Percentiles rank a stretch among this genome's conserved stretches.
Conservation (phyloP, 1,139 yeast species). For the Yamadazyma songkhlaensis region DNA sequence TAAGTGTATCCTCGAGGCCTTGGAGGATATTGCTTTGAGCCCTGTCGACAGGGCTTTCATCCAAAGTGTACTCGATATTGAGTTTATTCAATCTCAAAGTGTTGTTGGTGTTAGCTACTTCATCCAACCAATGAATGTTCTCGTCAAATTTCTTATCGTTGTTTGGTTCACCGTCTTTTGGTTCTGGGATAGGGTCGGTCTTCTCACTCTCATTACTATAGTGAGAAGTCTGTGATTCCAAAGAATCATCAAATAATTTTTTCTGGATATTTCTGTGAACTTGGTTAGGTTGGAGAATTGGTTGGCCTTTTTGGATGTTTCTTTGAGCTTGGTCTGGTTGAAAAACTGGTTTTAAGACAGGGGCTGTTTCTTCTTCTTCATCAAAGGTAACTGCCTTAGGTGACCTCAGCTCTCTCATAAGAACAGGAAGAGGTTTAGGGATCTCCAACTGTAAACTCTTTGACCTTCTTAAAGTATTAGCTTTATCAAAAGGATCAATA, state of each 20-base stretch:
- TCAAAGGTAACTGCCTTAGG: slow-evolving; percentile 11
- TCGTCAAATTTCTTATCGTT: slow-evolving; percentile 1
- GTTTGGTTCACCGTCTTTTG: too few species aligned
- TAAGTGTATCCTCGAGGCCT: too few species aligned
- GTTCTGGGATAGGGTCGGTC: too few species aligned
- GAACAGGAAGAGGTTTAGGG: background rate
- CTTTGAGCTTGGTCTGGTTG: too few species aligned
- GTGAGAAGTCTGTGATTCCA: background rate
- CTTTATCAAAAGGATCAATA: slow-evolving; percentile 15
- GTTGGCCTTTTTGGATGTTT: too few species aligned
- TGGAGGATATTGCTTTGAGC: too few species aligned
- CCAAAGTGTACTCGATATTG: background rate
- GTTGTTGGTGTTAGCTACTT: slow-evolving; percentile 6
- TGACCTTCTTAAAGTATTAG: slow-evolving; percentile 4
- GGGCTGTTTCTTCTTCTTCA: too few species aligned
- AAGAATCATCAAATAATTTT: too few species aligned
- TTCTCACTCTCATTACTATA: background rate
- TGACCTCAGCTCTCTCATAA: slow-evolving; percentile 5
- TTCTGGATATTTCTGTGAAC: too few species aligned
- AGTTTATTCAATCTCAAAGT: slow-evolving; percentile 2
- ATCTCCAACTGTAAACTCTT: slow-evolving; percentile 10
- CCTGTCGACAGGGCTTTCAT: too few species aligned
- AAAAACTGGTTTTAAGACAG: too few species aligned
- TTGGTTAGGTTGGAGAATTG: too few species aligned
- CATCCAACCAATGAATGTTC: slow-evolving; percentile 8